These are phyloP conservation scores for Quercus parvula DNA, from an alignment of 306 rosid genomes.

Conservation along the genomic window DNA sequence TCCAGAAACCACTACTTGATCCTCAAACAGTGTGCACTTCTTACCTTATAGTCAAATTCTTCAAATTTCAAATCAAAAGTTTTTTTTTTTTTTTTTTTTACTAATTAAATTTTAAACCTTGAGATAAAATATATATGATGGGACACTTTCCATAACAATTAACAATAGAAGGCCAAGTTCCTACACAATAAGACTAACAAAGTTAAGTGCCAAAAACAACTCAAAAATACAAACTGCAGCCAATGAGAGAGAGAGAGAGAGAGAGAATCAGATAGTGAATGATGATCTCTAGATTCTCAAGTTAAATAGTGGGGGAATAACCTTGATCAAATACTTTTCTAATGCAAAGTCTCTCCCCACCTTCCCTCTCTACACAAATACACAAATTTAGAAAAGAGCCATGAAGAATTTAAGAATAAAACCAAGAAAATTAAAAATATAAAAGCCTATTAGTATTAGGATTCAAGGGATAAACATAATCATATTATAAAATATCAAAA, in stretches of 20 bases:
- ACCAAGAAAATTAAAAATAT: background rate
- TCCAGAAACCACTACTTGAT: no score
- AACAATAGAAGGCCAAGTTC: background rate
- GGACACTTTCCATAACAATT: background rate
- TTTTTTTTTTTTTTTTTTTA: no score
- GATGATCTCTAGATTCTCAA: background rate
- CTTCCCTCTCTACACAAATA: background rate
- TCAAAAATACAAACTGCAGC: background rate
- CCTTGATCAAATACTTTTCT: background rate
- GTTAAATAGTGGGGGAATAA: background rate
- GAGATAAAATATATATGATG: background rate
- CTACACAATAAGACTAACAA: background rate
- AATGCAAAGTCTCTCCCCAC: background rate
- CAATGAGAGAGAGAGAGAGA: background rate
- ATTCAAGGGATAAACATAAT: constrained; percentile 9
- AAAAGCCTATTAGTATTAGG: background rate
- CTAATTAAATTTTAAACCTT: background rate
- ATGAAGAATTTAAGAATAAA: no score
- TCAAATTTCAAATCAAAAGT: background rate
- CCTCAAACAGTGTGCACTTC: no score
- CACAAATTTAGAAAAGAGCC: background rate
- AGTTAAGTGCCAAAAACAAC: background rate
- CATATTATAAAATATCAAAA: background rate
- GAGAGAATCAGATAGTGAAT: background rate
- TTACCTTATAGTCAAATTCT: background rate